Evolutionary conservation across 2,329 filamentous ascomycete species (phyloP), one percentile per base, ranked within the genome.

Genomic region (Scedosporium dehoogii): DNA sequence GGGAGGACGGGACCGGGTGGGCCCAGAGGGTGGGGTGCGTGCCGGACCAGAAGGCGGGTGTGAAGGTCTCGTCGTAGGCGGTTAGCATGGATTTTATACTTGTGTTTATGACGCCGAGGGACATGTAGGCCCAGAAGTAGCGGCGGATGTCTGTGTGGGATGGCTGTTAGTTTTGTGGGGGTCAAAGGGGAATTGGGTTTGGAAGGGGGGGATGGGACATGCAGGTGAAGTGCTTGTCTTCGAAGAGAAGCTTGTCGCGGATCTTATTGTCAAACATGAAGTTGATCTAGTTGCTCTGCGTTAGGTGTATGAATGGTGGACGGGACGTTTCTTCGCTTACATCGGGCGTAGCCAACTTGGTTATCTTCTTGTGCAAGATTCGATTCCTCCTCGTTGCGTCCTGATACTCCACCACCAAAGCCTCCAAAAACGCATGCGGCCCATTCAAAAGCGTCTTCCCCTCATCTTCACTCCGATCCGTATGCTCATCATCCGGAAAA

Each of bases 71-170:
- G 61, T 79, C 73, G 67, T 84, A 86, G 9, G 81, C 76, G 57
- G 81, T 74, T 9, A 84, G 75, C 76, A 85, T 85, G 33, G 79
- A 76, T 66, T 82, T 81, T 68, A 86, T 84, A 64, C 78, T 79
- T 58, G 83, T 81, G 66, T 84, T 85, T 67, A 86, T 80, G 41
- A 83, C 80, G 42, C 81, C 82, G 3, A 85, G 77, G 3, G 83
- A 83, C 70, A 85, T 84, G 67, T 81, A 85, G 0, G 82, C 83
- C 79, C 83, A 86, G 68, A 86, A 86, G 67, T 86, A 86, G 16
- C 83, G 78, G 0, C 82, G 76, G 16, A 82, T 84, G 72, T 83
- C 85, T 59, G 41, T 4, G 27, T 14, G 55, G 16, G 55, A 25
- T 55, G 51, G 12, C 14, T 29, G 51, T n/a, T 38, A 38, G 33